A percentile compares a stretch with the other conserved stretches of the same genome.
phyloP scores from a whole-genome alignment of 2,329 filamentous ascomycete species.

The Botryosphaeria agaves region DNA sequence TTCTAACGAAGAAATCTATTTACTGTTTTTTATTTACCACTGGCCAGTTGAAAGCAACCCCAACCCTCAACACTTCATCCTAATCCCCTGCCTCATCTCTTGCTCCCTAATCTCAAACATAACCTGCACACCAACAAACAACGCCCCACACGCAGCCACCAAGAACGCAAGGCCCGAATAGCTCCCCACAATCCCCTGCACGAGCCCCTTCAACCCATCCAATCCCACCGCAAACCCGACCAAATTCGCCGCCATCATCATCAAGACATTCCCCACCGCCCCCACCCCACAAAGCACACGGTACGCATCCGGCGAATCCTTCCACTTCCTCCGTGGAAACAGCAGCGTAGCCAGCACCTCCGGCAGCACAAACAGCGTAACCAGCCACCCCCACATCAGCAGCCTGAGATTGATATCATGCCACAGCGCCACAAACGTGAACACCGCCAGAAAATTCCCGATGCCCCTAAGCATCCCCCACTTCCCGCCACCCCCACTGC shows the following conservation, averaged over 20 bases:
- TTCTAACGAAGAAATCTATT: no score
- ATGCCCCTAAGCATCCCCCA: constrained; percentile 39
- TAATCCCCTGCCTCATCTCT: constrained; percentile 67
- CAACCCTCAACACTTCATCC: constrained; percentile 61
- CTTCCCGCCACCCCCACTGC: constrained; percentile 27
- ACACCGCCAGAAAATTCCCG: constrained; percentile 65
- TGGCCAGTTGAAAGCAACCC: no score
- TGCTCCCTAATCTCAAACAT: constrained; percentile 92
- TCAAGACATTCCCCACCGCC: constrained; percentile 66
- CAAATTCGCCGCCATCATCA: constrained; percentile 93
- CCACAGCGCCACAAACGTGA: constrained; percentile 96
- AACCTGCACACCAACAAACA: constrained; percentile 77
- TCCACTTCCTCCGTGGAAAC: constrained; percentile 62
- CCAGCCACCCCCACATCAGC: constrained; percentile 91
- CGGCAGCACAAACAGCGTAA: constrained; percentile 84
- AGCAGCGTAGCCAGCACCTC: constrained; percentile 56
- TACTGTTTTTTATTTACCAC: no score
- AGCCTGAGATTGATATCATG: constrained; percentile 88
- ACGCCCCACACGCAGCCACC: constrained; percentile 45
- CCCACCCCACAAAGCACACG: constrained; percentile 67
- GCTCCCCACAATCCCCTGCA: constrained; percentile 58
- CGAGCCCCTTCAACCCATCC: constrained; percentile 65
- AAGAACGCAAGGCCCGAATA: constrained; percentile 64
- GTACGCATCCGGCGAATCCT: constrained; percentile 51
- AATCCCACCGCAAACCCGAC: constrained; percentile 88